Conservation (phyloP, 1,284 basidiomycete genomes). For the Anthracocystis walkeri region DNA sequence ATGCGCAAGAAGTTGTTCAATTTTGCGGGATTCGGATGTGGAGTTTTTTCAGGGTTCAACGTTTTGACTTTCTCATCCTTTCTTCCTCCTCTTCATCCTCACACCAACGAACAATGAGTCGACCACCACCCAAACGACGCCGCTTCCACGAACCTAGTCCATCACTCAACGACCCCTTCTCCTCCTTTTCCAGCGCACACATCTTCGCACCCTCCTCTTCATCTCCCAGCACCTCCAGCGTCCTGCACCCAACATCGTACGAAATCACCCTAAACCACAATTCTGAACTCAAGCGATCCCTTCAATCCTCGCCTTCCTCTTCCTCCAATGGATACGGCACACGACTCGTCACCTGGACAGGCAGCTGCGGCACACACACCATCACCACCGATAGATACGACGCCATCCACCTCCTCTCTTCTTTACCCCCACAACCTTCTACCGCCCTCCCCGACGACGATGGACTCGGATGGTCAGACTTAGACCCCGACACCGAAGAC, state of each 20-base stretch:
- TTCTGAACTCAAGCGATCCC: constrained; percentile 8
- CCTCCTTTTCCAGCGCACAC: constrained; percentile 8
- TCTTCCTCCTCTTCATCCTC: not conserved
- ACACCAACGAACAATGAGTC: constrained; percentile 9
- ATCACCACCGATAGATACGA: constrained; percentile 35
- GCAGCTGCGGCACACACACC: not conserved
- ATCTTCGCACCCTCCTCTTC: constrained; percentile 13
- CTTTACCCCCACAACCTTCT: constrained; percentile 5
- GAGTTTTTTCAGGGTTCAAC: constrained; percentile 15
- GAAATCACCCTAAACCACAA: constrained; percentile 33
- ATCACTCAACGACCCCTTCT: not conserved
- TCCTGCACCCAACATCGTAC: constrained; percentile 20
- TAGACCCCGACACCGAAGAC: constrained; percentile 38
- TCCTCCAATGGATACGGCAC: not conserved
- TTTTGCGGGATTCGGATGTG: constrained; percentile 37
- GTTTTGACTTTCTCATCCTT: constrained; percentile 5
- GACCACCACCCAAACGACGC: constrained; percentile 7
- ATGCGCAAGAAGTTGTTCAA: not conserved
- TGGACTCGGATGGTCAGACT: constrained; percentile 33
- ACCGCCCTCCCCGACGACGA: too few species aligned
- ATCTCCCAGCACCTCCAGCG: not conserved
- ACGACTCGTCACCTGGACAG: constrained; percentile 29
- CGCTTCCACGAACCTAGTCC: too few species aligned
- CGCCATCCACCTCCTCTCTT: constrained; percentile 29
- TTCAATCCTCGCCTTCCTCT: not conserved